These are phyloP conservation scores for Heliamphora exappendiculata DNA, from an alignment of 148 eudicot species.

Conservation along the genomic window DNA sequence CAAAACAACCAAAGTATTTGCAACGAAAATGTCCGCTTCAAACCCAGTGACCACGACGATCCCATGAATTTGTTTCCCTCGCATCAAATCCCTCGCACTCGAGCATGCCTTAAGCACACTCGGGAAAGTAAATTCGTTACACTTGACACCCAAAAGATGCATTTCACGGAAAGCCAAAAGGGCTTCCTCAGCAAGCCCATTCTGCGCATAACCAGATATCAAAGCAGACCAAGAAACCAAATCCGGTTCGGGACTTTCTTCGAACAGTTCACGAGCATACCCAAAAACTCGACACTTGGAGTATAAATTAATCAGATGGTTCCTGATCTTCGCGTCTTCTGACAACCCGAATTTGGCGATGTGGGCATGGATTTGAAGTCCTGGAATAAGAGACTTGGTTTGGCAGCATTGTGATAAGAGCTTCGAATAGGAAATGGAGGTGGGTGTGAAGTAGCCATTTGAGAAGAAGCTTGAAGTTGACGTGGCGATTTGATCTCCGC, in stretches of 20 bases:
- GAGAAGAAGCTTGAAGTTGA: neutral
- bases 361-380: constrained; percentile 41
- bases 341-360: constrained; percentile 35
- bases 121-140: constrained; percentile 52
- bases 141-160: constrained; percentile 34
- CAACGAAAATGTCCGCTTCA: constrained; percentile 55
- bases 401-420: constrained; percentile 31
- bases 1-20: constrained; percentile 60
- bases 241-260: constrained; percentile 48
- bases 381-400: constrained; percentile 37
- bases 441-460: neutral
- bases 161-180: constrained; percentile 42
- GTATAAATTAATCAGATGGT: constrained; percentile 41
- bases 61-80: constrained; percentile 56
- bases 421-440: constrained; percentile 24
- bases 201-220: constrained; percentile 59
- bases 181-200: constrained; percentile 55
- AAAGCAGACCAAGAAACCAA: constrained; percentile 69
- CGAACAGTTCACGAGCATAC: constrained; percentile 48
- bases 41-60: constrained; percentile 50
- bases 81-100: constrained; percentile 33
- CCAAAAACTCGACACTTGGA: constrained; percentile 43
- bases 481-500: neutral
- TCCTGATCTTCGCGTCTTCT: constrained; percentile 24
- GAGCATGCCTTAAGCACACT: constrained; percentile 52